Percentiles rank a stretch among this genome's conserved stretches.
phyloP scores from a whole-genome alignment of 2,329 filamentous ascomycete genomes.

The Aspergillus caelatus region DNA sequence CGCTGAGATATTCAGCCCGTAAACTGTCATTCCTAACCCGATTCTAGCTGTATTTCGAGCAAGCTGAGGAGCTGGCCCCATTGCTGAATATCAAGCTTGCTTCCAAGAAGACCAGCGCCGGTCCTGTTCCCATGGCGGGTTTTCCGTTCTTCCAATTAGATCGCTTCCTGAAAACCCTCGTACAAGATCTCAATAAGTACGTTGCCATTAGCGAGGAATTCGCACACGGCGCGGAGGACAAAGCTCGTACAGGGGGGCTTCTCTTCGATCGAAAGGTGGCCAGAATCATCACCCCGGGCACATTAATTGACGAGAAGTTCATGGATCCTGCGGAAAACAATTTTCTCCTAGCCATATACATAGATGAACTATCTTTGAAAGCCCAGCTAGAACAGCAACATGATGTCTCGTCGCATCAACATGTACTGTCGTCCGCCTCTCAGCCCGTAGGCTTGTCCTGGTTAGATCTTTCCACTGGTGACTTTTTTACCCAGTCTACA shows the following conservation, averaged over 20 bases:
- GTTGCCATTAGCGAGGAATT: constrained; percentile 96
- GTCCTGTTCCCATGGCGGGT: constrained; percentile 86
- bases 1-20: background rate
- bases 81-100: constrained; percentile 86
- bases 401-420: constrained; percentile 27
- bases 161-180: constrained; percentile 86
- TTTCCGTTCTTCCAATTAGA: constrained; percentile 94
- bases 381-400: constrained; percentile 24
- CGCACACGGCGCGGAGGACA: constrained; percentile 70
- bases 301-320: constrained; percentile 95
- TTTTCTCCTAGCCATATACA: constrained; percentile 80
- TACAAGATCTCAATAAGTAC: constrained; percentile 86
- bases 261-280: constrained; percentile 84
- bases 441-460: constrained; percentile 77
- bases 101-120: constrained; percentile 75
- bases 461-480: constrained; percentile 92
- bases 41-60: constrained; percentile 81
- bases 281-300: constrained; percentile 89
- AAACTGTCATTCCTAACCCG: constrained; percentile 10
- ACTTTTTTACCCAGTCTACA: constrained; percentile 83
- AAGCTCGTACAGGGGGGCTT: constrained; percentile 73
- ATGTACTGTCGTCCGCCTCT: constrained; percentile 33
- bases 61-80: constrained; percentile 86
- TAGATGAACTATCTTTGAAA: constrained; percentile 41
- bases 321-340: constrained; percentile 94